These are phyloP conservation scores for Verbascum thapsus DNA, from an alignment of 257 asterid genomes.

Conservation along the genomic window DNA sequence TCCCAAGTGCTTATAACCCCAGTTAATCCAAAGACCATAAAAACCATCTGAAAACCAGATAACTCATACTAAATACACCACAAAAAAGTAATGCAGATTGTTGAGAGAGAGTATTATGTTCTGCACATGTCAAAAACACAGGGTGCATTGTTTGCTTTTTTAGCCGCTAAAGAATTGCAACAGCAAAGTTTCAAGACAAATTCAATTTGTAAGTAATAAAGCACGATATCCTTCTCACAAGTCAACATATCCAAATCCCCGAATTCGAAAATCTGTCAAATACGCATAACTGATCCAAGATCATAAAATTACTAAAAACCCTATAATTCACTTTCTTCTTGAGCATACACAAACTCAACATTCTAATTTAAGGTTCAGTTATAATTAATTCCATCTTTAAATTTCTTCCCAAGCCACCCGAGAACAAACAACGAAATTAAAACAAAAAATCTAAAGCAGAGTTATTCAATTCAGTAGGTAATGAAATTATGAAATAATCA, in stretches of 20 bases:
- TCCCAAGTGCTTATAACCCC: no score
- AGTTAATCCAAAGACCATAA: no score
- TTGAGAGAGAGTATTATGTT: neutral
- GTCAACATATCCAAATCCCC: no score
- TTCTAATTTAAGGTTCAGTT: neutral
- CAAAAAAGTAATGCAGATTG: no score
- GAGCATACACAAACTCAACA: neutral
- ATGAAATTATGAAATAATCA: neutral
- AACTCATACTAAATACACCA: no score
- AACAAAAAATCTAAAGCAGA: neutral
- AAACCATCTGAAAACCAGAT: no score
- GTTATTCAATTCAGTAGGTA: neutral
- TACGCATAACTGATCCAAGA: constrained; percentile 11
- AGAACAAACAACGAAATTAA: no score
- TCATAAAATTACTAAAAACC: neutral
- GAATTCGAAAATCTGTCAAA: no score
- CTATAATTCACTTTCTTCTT: neutral
- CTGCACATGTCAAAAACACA: neutral
- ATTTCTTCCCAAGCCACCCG: no score
- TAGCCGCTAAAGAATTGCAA: neutral
- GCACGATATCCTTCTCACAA: no score
- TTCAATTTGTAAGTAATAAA: neutral
- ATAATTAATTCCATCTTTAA: no score
- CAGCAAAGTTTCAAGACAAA: neutral
- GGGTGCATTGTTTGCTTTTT: neutral